These are phyloP conservation scores for Hygrophorus russula DNA, from an alignment of 768 basidiomycete species.

Conservation along the genomic window DNA sequence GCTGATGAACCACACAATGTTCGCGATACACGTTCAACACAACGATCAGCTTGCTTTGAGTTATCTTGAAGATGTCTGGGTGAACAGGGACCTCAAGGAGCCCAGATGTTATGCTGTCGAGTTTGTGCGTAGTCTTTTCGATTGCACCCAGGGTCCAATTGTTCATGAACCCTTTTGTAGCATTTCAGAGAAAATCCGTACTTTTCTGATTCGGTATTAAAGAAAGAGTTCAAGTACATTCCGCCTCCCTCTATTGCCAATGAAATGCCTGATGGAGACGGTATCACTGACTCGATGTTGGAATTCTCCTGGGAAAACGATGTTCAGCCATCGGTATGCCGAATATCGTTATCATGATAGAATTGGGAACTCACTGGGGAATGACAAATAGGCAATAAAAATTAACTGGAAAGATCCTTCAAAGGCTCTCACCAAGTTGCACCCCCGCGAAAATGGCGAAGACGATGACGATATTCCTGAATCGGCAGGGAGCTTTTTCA, in stretches of 20 bases:
- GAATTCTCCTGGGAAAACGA: slow-evolving; percentile 75
- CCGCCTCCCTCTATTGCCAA: slow-evolving; percentile 39
- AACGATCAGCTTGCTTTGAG: slow-evolving; percentile 73
- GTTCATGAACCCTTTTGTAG: slow-evolving; percentile 22
- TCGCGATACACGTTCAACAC: slow-evolving; percentile 61
- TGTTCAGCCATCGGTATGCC: slow-evolving; percentile 52
- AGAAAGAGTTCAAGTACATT: slow-evolving; percentile 72
- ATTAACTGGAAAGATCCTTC: slow-evolving; percentile 76
- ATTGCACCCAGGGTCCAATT: slow-evolving; percentile 2
- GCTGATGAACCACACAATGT: slow-evolving; percentile 57
- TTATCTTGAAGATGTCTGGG: slow-evolving; percentile 80
- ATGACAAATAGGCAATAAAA: slow-evolving; percentile 37
- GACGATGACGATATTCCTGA: slow-evolving; percentile 50
- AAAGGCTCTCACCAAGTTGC: slow-evolving; percentile 67
- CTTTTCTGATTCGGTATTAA: slow-evolving; percentile 65
- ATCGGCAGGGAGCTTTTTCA: slow-evolving; percentile 81
- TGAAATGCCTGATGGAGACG: slow-evolving; percentile 59
- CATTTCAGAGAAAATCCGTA: slow-evolving; percentile 81
- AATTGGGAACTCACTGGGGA: neutral
- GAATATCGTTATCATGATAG: neutral
- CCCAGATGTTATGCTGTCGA: slow-evolving; percentile 76
- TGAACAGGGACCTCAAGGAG: slow-evolving; percentile 61
- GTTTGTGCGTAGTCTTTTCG: slow-evolving; percentile 52
- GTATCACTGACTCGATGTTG: slow-evolving; percentile 68
- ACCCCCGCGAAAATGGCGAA: slow-evolving; percentile 54